phyloP scores from a whole-genome alignment of 2,329 filamentous ascomycete genomes.

The Phoma sp. region DNA sequence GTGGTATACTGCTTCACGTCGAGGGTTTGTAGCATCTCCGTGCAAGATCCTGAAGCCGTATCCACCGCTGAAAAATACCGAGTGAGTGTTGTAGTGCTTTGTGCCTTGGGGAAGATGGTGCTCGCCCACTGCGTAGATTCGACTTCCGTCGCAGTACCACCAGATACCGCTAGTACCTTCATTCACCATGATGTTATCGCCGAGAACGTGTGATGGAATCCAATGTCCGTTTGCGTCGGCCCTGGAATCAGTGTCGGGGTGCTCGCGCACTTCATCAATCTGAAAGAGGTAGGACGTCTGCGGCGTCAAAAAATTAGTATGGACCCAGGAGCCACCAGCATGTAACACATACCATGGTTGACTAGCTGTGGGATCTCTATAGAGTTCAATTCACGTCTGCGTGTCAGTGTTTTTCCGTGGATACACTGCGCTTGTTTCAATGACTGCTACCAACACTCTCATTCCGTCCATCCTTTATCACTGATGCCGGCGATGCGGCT shows the following conservation, averaged over 20 bases:
- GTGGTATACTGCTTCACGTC: slow-evolving; percentile 20
- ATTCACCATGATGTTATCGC: not conserved
- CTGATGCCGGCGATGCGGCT: slow-evolving; percentile 36
- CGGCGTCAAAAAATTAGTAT: not conserved
- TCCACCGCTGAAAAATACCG: slow-evolving; percentile 29
- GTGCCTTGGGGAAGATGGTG: not conserved
- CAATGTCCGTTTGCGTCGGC: slow-evolving; percentile 18
- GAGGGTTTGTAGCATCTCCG: slow-evolving; percentile 21
- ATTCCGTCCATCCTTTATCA: slow-evolving; percentile 34
- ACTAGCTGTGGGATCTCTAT: not conserved
- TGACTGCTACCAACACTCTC: not conserved
- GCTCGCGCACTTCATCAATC: slow-evolving; percentile 36
- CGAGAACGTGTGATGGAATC: slow-evolving; percentile 19
- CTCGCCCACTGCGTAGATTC: not conserved
- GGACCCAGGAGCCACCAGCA: not conserved
- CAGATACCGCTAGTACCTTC: not conserved
- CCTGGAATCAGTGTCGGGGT: not conserved
- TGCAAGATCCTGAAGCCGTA: slow-evolving; percentile 31
- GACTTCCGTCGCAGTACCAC: slow-evolving; percentile 1
- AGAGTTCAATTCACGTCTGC: not conserved
- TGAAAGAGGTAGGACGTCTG: slow-evolving; percentile 27
- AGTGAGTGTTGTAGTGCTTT: slow-evolving; percentile 21
- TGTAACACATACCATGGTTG: not conserved
- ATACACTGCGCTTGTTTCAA: not conserved
- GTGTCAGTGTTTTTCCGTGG: not conserved